Evolutionary conservation across 495 filamentous ascomycete species (phyloP).

Genomic region (Xylaria intraflava): DNA sequence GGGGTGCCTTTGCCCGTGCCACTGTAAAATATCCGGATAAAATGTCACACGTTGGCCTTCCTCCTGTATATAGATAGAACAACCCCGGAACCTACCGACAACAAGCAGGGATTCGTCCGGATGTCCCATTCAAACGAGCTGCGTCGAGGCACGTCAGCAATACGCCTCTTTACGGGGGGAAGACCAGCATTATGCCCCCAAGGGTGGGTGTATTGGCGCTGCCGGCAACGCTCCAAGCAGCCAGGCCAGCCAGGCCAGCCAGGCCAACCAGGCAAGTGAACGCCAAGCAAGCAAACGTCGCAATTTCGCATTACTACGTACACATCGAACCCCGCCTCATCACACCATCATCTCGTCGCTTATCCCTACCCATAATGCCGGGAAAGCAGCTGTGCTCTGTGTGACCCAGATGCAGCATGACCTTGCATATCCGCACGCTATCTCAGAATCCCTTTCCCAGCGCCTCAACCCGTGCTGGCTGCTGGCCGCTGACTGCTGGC

Average conservation of each 20-base stretch:
- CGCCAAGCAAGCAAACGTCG: not conserved
- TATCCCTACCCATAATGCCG: constrained; percentile 30
- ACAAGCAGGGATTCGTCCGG: not conserved
- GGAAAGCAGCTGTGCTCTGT: constrained; percentile 14
- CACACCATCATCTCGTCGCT: constrained; percentile 15
- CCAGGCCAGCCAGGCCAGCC: not conserved
- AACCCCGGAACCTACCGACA: no score
- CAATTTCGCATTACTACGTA: not conserved
- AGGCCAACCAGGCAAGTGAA: not conserved
- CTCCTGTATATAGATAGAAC: not conserved
- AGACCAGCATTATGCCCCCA: not conserved
- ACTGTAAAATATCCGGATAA: not conserved
- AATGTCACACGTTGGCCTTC: not conserved
- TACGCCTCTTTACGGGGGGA: not conserved
- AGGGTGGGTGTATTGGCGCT: not conserved
- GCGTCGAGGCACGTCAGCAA: not conserved
- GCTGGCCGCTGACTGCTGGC: constrained; percentile 5
- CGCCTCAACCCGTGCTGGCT: constrained; percentile 7
- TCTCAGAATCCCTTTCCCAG: constrained; percentile 20
- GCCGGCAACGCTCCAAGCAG: not conserved
- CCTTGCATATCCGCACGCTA: constrained; percentile 26
- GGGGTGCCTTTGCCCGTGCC: no score
- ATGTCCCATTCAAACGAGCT: not conserved
- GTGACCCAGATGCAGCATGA: constrained; percentile 16
- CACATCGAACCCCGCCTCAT: constrained; percentile 15